Base-by-base conservation (phyloP, 768 basidiomycete species). In the Suillus hirtellus region DNA sequence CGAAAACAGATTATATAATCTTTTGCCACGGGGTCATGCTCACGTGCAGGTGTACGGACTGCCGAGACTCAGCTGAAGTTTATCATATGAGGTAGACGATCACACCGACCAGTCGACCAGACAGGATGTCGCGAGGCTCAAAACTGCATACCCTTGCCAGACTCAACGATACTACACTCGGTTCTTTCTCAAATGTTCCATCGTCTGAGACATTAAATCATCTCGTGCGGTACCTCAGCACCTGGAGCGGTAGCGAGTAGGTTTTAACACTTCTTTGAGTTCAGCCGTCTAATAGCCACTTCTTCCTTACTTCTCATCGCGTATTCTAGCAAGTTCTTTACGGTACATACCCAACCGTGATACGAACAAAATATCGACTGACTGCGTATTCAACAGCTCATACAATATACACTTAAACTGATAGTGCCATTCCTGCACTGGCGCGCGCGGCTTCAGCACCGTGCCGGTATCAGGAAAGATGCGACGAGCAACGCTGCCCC, bases 161-260 rank as follows among this genome's bases (percentile, higher is more conserved):
- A 44, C 66, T 90, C n/a, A 86, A 83, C 64, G 89, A 93, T 74
- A 53, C 76, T 8, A 80, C 89, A 24, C 75, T 93, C 6, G 92
- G 92, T 1, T 80, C 80, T 21, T 92, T 91, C 70, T 75, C 83
- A 35, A 72, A 72, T 38, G 74, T 90, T 11, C 83, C 84, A 31
- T 81, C 86, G 1, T 89, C 89, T 8, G 80, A 86, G 65, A 85
- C 82, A 6, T 73, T 94, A 50, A 82, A 92, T 69, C 92, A 92
- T 73, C 79, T 92, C 10, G 81, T 92, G 44, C 80, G 90, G 69
- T 93, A 86, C 71, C 79, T 94, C 60, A 86, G 89, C 61, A 91
- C 92, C 69, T 93, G 90, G 90, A 89, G 86, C 72, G 92, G 92
- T 34, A 92, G 85, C 84, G 93, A 95, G 92, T 93, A 79, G 73